These are phyloP conservation scores for Leccinum pachyderme DNA, from an alignment of 1,284 basidiomycete species.

Conservation along the genomic window DNA sequence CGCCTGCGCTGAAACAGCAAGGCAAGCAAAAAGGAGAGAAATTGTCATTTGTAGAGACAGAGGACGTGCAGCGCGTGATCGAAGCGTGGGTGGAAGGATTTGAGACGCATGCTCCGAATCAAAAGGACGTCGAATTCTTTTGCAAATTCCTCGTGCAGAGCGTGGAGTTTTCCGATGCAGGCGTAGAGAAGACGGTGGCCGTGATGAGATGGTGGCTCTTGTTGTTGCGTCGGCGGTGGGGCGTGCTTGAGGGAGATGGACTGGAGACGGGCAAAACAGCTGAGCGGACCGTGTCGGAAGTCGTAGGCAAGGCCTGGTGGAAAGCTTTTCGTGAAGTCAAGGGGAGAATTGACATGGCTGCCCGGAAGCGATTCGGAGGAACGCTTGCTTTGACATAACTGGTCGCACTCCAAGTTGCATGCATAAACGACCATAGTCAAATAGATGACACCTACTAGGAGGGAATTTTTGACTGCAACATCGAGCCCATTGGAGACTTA, in stretches of 20 bases:
- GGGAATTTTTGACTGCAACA: no score
- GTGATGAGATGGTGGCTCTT: slow-evolving; percentile 81
- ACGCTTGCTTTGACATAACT: slow-evolving; percentile 41
- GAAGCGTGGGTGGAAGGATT: slow-evolving; percentile 72
- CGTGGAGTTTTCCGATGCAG: slow-evolving; percentile 60
- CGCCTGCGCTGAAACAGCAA: slow-evolving; percentile 54
- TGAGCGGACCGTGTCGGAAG: slow-evolving; percentile 35
- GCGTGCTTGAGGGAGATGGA: slow-evolving; percentile 47
- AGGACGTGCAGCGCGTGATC: slow-evolving; percentile 68
- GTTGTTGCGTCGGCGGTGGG: slow-evolving; percentile 58
- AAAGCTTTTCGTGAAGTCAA: slow-evolving; percentile 65
- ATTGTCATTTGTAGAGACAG: slow-evolving; percentile 54
- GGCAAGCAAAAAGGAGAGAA: slow-evolving; percentile 51
- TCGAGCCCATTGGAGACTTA: no score
- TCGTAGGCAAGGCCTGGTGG: slow-evolving; percentile 73
- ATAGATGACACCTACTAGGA: no score
- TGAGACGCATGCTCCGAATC: slow-evolving; percentile 55
- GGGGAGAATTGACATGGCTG: slow-evolving; percentile 56
- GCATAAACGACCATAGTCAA: no score
- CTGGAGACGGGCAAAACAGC: slow-evolving; percentile 30
- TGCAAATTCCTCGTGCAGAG: slow-evolving; percentile 66
- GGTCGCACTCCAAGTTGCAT: neutral
- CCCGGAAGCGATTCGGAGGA: slow-evolving; percentile 66
- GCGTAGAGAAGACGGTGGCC: slow-evolving; percentile 63
- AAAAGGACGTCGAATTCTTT: slow-evolving; percentile 70